These are phyloP conservation scores for Capsella bursapastoris DNA, from an alignment of 345 rosid genomes.

Conservation along the genomic window DNA sequence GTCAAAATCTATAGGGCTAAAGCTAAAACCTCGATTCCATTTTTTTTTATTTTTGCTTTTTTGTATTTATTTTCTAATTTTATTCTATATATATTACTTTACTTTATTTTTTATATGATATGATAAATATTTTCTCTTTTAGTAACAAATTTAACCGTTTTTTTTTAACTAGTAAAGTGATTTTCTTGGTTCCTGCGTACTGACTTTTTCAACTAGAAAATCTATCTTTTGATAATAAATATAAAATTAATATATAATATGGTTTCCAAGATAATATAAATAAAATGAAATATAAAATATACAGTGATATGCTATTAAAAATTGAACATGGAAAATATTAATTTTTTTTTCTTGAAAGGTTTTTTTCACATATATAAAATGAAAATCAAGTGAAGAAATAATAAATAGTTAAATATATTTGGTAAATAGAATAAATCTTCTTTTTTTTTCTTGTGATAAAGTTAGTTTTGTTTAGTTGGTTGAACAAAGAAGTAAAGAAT, in stretches of 20 bases:
- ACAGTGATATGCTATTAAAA: too few species aligned
- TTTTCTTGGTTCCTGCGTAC: constrained; percentile 1
- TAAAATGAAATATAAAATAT: too few species aligned
- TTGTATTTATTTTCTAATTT: background rate
- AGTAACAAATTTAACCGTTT: constrained; percentile 32
- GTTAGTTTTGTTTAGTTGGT: background rate
- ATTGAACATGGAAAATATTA: too few species aligned
- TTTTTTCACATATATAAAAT: background rate
- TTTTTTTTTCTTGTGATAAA: too few species aligned
- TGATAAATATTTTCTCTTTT: background rate
- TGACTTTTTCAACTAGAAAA: background rate
- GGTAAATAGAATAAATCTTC: too few species aligned
- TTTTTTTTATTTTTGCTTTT: background rate
- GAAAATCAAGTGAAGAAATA: background rate
- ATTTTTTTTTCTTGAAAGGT: background rate
- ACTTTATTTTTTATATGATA: background rate
- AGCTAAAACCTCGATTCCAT: constrained; percentile 37
- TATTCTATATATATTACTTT: background rate
- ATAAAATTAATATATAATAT: background rate
- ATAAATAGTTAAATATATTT: background rate
- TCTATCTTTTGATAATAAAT: background rate
- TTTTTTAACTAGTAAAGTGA: constrained; percentile 12
- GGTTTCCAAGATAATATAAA: background rate
- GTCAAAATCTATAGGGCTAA: constrained; percentile 39
- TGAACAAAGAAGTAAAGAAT: background rate